These are phyloP conservation scores for Dicorynia guianensis DNA, from an alignment of 306 rosid genomes.

Conservation along the genomic window DNA sequence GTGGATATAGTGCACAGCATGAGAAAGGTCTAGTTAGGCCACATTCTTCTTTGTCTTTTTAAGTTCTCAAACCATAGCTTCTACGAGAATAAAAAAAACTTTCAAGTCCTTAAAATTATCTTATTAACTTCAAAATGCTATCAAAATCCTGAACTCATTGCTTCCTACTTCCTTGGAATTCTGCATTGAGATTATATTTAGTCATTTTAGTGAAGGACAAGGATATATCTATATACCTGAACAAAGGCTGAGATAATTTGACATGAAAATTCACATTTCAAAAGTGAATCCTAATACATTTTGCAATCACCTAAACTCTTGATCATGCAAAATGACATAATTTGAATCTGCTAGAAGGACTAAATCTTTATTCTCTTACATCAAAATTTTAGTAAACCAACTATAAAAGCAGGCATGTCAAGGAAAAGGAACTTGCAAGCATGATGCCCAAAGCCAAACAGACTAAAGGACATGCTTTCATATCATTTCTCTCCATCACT, in stretches of 20 bases:
- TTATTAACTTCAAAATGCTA: conserved; percentile 2
- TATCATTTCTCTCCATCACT: not conserved
- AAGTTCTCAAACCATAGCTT: conserved; percentile 12
- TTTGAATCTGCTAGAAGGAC: conserved; percentile 24
- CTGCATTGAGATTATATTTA: not conserved
- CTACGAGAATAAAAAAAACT: not conserved
- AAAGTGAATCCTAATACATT: conserved; percentile 17
- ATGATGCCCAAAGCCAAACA: not conserved
- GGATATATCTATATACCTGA: not conserved
- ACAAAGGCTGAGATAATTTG: not conserved
- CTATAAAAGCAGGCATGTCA: conserved; percentile 2
- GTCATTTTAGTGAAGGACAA: not conserved
- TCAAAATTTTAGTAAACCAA: conserved; percentile 1
- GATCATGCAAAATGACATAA: conserved; percentile 11
- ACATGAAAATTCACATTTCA: conserved; percentile 1
- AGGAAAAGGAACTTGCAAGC: not conserved
- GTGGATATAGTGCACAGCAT: conserved; percentile 13
- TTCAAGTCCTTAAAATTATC: not conserved
- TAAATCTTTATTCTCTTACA: conserved; percentile 3
- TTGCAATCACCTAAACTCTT: conserved; percentile 4
- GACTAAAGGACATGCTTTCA: not conserved
- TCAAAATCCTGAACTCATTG: conserved; percentile 14
- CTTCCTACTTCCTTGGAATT: conserved; percentile 15
- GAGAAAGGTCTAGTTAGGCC: conserved; percentile 9
- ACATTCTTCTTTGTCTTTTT: not conserved